These are phyloP conservation scores for Neurospora sp. DNA, from an alignment of 495 filamentous ascomycete species.

Conservation along the genomic window DNA sequence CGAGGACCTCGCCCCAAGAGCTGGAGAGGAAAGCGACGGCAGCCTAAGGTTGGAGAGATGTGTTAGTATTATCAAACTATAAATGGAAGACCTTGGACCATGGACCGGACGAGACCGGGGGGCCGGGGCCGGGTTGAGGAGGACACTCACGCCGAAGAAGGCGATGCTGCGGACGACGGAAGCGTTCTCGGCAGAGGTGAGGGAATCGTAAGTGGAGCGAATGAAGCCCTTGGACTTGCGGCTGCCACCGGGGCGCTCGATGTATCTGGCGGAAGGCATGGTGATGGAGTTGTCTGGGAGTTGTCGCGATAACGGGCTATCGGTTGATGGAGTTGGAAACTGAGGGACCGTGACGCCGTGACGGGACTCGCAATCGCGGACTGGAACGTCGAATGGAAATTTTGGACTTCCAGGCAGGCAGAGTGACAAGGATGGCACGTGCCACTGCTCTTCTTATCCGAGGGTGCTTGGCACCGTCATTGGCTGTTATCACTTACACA, in stretches of 20 bases:
- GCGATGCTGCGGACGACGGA: slow-evolving; percentile 62
- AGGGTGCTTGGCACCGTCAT: not conserved
- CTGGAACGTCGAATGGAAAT: not conserved
- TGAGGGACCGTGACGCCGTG: not conserved
- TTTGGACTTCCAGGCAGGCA: not conserved
- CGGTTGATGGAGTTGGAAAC: not conserved
- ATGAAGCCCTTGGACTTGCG: slow-evolving; percentile 30
- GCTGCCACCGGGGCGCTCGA: slow-evolving; percentile 13
- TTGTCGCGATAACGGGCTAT: not conserved
- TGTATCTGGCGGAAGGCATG: slow-evolving; percentile 32
- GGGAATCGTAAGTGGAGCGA: slow-evolving; percentile 45
- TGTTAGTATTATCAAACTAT: slow-evolving; percentile 4
- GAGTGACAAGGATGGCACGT: not conserved
- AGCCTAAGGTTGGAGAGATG: slow-evolving; percentile 34
- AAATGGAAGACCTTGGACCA: not conserved
- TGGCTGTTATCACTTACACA: not conserved
- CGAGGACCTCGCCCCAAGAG: slow-evolving; percentile 50
- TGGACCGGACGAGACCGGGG: not conserved
- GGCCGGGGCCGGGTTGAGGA: not conserved
- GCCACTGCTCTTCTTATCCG: not conserved
- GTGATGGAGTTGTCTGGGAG: slow-evolving; percentile 4
- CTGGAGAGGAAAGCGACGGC: slow-evolving; percentile 65
- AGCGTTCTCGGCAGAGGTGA: slow-evolving; percentile 65
- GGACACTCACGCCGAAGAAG: slow-evolving; percentile 57
- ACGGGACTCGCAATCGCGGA: not conserved